Evolutionary conservation across 495 filamentous ascomycete genomes (phyloP).

Genomic region (Penicillium antarcticum): DNA sequence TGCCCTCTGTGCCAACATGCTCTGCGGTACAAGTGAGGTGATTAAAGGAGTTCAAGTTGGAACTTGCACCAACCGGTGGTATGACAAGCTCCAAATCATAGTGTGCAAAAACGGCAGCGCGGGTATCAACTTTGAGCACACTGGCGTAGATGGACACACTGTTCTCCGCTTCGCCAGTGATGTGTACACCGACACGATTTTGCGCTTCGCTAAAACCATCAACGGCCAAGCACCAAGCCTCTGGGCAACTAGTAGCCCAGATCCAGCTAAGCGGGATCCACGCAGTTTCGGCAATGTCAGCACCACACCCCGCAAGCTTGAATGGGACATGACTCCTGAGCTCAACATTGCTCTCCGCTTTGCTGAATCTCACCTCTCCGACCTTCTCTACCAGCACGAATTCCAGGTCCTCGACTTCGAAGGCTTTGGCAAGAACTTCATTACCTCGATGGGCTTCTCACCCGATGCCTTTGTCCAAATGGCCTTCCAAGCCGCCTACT

Average conservation of each 20-base stretch:
- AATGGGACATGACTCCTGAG: conserved; percentile 97
- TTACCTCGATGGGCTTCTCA: conserved; percentile 94
- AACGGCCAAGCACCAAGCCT: conserved; percentile 90
- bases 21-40: conserved; percentile 90
- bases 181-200: conserved; percentile 95
- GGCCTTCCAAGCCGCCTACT: conserved; percentile 99
- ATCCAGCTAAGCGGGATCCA: conserved; percentile 91
- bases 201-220: conserved; percentile 93
- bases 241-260: conserved; percentile 87
- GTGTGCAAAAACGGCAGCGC: conserved; percentile 98
- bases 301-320: conserved; percentile 91
- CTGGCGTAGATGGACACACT: conserved; percentile 95
- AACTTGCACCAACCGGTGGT: conserved; percentile 98
- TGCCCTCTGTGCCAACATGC: conserved; percentile 94
- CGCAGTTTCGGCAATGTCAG: conserved; percentile 91
- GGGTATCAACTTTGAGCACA: conserved; percentile 99
- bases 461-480: conserved; percentile 98
- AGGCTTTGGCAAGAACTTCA: conserved; percentile 93
- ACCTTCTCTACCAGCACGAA: conserved; percentile 95
- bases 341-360: conserved; percentile 88
- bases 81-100: conserved; percentile 98
- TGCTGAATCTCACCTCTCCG: conserved; percentile 90
- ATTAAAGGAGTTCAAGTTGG: conserved; percentile 93
- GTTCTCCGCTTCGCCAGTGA: conserved; percentile 95
- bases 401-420: conserved; percentile 89